phyloP scores from a whole-genome alignment of 2,329 filamentous ascomycete genomes.

The Zymoseptoria crescenta region DNA sequence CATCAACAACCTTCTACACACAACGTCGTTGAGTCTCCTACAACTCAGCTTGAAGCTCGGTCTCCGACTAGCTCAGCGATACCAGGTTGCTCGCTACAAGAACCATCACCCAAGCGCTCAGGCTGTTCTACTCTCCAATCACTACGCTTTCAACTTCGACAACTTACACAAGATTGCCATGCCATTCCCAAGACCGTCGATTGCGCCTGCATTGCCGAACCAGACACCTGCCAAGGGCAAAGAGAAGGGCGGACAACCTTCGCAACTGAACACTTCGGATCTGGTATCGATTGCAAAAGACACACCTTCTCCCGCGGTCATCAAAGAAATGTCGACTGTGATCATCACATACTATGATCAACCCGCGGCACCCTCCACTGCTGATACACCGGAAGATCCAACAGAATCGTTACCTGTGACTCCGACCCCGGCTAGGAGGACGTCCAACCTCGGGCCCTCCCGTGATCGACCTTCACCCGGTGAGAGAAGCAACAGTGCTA shows the following conservation, averaged over 20 bases:
- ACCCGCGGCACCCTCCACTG: constrained; percentile 24
- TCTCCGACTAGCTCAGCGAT: constrained; percentile 82
- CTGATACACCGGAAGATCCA: constrained; percentile 32
- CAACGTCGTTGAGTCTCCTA: constrained; percentile 71
- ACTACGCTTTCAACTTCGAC: constrained; percentile 68
- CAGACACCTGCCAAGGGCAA: constrained; percentile 61
- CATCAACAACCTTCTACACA: constrained; percentile 81
- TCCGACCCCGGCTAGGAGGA: constrained; percentile 68
- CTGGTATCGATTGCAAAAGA: constrained; percentile 64
- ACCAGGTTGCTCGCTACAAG: constrained; percentile 74
- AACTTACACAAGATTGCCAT: constrained; percentile 75
- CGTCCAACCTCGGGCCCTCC: constrained; percentile 42
- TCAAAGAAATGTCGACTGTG: constrained; percentile 72
- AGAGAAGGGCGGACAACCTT: constrained; percentile 54
- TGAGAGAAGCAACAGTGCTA: constrained; percentile 18
- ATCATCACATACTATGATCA: constrained; percentile 68
- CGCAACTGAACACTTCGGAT: constrained; percentile 71
- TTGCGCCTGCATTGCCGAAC: constrained; percentile 46
- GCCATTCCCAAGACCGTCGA: constrained; percentile 65
- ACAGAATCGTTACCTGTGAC: constrained; percentile 48
- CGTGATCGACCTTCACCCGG: constrained; percentile 25
- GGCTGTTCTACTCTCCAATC: constrained; percentile 67
- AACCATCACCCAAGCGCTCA: constrained; percentile 52
- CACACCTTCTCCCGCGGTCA: constrained; percentile 39
- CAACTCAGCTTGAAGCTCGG: constrained; percentile 71